These are phyloP conservation scores for Vanrija sp. DNA, from an alignment of 1,284 basidiomycete species.

Conservation along the genomic window DNA sequence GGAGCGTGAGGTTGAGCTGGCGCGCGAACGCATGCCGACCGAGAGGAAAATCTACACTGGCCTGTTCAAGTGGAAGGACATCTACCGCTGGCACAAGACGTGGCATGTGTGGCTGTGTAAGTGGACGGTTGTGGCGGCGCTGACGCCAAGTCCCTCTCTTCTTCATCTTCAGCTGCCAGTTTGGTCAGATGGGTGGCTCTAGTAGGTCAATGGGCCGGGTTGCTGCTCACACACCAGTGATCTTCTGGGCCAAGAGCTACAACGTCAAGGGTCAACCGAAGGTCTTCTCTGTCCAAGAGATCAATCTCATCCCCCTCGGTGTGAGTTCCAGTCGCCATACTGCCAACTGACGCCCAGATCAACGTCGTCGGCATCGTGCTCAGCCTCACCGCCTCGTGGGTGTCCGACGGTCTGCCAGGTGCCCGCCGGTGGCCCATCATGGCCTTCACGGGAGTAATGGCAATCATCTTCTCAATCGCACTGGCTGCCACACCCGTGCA, in stretches of 20 bases:
- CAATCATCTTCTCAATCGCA: constrained; percentile 21
- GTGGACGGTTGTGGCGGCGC: constrained; percentile 1
- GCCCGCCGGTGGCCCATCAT: constrained; percentile 26
- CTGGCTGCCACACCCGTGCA: constrained; percentile 24
- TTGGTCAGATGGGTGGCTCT: constrained; percentile 25
- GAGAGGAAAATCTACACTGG: constrained; percentile 30
- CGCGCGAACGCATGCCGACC: constrained; percentile 22
- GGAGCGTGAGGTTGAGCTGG: constrained; percentile 22
- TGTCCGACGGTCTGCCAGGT: constrained; percentile 25
- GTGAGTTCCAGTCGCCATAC: constrained; percentile 3
- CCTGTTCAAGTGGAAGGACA: constrained; percentile 31
- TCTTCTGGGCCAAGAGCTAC: constrained; percentile 31
- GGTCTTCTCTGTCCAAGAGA: constrained; percentile 23
- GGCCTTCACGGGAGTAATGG: constrained; percentile 15
- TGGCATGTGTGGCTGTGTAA: constrained; percentile 31
- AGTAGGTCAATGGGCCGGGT: constrained; percentile 1
- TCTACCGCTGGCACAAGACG: constrained; percentile 27
- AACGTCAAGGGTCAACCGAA: constrained; percentile 14
- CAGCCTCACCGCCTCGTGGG: constrained; percentile 21
- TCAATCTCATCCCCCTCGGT: constrained; percentile 31
- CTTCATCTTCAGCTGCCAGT: constrained; percentile 23
- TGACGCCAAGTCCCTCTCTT: constrained; percentile 20
- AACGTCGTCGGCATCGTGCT: constrained; percentile 24
- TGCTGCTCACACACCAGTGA: constrained; percentile 15
- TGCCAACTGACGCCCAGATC: constrained; percentile 13